Base-by-base conservation (phyloP, 1,139 yeast genomes). In the Torulaspora globosa region DNA sequence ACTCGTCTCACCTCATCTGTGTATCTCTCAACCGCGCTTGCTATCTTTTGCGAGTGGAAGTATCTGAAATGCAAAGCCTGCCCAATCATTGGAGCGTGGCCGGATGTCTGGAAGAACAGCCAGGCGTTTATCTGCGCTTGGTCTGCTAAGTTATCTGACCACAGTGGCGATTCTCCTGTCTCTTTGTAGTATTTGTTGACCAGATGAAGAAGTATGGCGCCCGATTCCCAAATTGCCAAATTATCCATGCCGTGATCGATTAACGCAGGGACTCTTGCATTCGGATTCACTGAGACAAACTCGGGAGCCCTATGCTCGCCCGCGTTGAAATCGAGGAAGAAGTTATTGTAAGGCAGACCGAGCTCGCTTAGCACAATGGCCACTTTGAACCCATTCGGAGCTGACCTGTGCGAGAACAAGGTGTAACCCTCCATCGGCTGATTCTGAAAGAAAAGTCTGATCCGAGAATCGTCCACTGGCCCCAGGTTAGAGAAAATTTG, bases 31-130 rank as follows among this genome's bases (percentile, higher is more conserved):
- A 89, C 86, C 2, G 97, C 97, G 53, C 89, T 80, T 15, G 92
- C 88, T 2, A 90, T 88, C 49, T 84, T 84, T 49, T 85, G 84
- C 6, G 92, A 78, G 67, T 90, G 97, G 74, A 89, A 89, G 66
- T 86, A 87, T 59, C 92, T 75, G 71, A 90, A 90, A 72, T 90
- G 97, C 58, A 89, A 75, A 2, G 97, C 97, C 66, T 90, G 97
- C 19, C 97, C 97, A 59, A 90, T 87, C 96, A 90, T 90, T 23
- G 97, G 97, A 0, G 97, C 96, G 65, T 89, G 97, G 11, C 97
- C 97, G 11, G 95, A 84, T 3, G 97, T 88, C 69, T 90, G 97
- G 73, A 89, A 89, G 63, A 88, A 90, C 39, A 90, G 74, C 97
- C 97, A 90, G 15, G 90, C 80, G 50, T 81, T 76, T 49, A 90